Base-by-base conservation (phyloP, 2,329 filamentous ascomycete genomes). In the Phaeosphaeriaceae sp. region DNA sequence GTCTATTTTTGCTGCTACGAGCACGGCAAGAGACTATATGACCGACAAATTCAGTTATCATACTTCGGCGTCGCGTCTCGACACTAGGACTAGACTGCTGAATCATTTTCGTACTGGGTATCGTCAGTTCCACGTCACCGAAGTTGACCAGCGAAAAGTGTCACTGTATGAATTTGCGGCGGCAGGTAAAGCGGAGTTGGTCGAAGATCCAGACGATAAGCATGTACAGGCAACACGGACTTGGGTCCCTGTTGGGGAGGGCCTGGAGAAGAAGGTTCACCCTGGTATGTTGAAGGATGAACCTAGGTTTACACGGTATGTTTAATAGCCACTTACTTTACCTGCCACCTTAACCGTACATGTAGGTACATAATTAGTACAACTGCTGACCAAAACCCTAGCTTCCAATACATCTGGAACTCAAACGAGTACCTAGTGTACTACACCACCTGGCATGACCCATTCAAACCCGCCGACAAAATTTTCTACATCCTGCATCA, bases 321-420 rank as follows among this genome's bases (percentile, higher is more conserved):
- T 50, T 12, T 6, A 20, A 18, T 23, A 18, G 12, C 13, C 29
- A 11, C 16, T 11, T 15, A 23, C 9, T 7, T 11, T 3, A 4
- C 3, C 35, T 26, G 23, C 23, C 6, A n/a, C n/a, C n/a, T n/a
- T n/a, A n/a, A n/a, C n/a, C n/a, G n/a, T n/a, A n/a, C n/a, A 32
- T 12, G 29, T 32, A n/a, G 11, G 29, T 3, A n/a, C n/a, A 12
- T 32, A n/a, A 32, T 7, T 12, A 8, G 32, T 5, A 8, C 8
- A n/a, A 15, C 8, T 34, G 32, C 18, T 20, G 16, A 37, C 30
- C 2, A 37, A 9, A 12, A 17, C 17, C 42, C 16, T 16, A 63
- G 64, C 18, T 67, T 66, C 47, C 58, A 63, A 38, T 70, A 67
- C 41, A 52, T 51, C 11, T 71, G 67, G 65, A 48, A 63, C n/a